phyloP scores from a whole-genome alignment of 139 green algal species.

The Micractinium sp. region DNA sequence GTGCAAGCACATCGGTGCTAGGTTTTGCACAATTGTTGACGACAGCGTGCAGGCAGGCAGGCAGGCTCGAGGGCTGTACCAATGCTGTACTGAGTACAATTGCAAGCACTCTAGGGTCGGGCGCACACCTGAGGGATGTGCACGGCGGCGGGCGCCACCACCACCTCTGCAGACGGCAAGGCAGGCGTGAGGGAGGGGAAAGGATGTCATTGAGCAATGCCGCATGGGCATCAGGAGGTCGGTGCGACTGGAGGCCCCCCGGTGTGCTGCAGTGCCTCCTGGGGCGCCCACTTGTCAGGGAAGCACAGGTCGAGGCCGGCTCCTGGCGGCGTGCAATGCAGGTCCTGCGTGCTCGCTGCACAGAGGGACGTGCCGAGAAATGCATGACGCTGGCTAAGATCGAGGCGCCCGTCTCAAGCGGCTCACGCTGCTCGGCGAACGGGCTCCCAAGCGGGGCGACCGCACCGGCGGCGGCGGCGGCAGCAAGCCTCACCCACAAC shows the following conservation, averaged over 20 bases:
- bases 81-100: too few relatives aligned
- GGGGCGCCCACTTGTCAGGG: too few relatives aligned
- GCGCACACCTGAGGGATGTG: conserved; percentile 72
- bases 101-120: too few relatives aligned
- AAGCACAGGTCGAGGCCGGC: too few relatives aligned
- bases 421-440: background rate
- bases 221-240: background rate
- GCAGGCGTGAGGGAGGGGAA: background rate
- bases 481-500: conserved; percentile 39
- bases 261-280: too few relatives aligned
- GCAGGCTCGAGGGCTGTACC: too few relatives aligned
- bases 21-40: too few relatives aligned
- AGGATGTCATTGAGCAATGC: background rate
- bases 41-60: too few relatives aligned
- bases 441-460: conserved; percentile 17
- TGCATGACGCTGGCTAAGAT: background rate
- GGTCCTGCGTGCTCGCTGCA: background rate
- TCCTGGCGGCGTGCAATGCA: too few relatives aligned
- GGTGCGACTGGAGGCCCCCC: too few relatives aligned
- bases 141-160: conserved; percentile 90
- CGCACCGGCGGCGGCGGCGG: background rate
- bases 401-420: background rate
- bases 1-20: too few relatives aligned
- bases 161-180: conserved; percentile 77
- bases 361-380: background rate